Base-by-base conservation (phyloP, 2,329 filamentous ascomycete genomes). In the Mycocentrospora acerina region DNA sequence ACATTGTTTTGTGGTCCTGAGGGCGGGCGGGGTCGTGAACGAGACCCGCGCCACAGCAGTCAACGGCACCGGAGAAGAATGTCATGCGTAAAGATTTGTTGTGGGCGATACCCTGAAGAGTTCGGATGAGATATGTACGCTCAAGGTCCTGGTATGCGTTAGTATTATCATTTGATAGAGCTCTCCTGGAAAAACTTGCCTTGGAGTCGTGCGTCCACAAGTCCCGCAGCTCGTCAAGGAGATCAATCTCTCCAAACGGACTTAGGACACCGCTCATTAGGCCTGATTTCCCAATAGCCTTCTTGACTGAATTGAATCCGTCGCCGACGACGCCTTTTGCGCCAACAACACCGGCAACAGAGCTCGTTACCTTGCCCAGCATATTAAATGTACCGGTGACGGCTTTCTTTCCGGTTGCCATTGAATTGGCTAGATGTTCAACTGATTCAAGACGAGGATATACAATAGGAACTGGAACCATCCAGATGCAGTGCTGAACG, bases 161-260 rank as follows among this genome's bases (percentile, higher is more conserved):
- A 52, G 48, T 32, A 25, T 33, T n/a, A 26, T n/a, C 41, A 14
- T 38, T 40, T 32, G 26, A 22, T 26, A 25, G 22, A 29, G 13
- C 19, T 24, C 8, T 19, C 16, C n/a, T 15, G 13, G 8, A 7
- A 7, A n/a, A 10, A 34, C 57, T 43, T 67, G 82, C 81, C 74
- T 97, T 98, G 35, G 86, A 90, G 35, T 97, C 91, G 61, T 98
- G 93, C 15, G 93, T 98, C 93, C 93, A 98, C 76, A 95, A 85
- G 66, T 98, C 93, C 62, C 91, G 85, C 42, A 97, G 73, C 62
- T 97, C 93, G 70, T 98, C 93, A 36, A 93, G 82, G 34, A 97
- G 81, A 59, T 96, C 93, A 44, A 98, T 85, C 53, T 97, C 93
- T 37, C 93, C 93, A 66, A 98, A 98, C 24, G 94, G 90, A 71